These are phyloP conservation scores for Avena sativa DNA, from an alignment of 176 grass and related monocot species.

Conservation along the genomic window DNA sequence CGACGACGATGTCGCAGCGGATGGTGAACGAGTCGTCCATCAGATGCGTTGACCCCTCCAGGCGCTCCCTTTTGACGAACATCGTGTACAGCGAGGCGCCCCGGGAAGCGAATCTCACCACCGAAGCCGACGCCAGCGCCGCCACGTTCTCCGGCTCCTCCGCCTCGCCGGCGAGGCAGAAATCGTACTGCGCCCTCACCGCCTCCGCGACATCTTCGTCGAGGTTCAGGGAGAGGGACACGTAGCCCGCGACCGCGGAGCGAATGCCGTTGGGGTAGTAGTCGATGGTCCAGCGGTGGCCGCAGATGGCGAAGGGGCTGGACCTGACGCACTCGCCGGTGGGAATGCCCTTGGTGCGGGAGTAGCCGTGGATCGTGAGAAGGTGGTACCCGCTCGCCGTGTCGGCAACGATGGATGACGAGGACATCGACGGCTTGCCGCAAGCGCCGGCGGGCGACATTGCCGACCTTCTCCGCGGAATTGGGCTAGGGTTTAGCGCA, in stretches of 20 bases:
- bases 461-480: background rate
- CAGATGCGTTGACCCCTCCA: background rate
- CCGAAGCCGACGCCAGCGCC: background rate
- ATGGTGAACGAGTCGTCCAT: background rate
- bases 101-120: background rate
- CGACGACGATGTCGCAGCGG: constrained; percentile 8
- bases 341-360: constrained; percentile 11
- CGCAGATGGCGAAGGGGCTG: background rate
- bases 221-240: background rate
- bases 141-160: background rate
- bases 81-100: background rate
- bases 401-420: constrained; percentile 12
- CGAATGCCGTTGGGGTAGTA: background rate
- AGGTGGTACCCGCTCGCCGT: background rate
- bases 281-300: constrained; percentile 15
- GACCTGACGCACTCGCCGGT: constrained; percentile 12
- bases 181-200: constrained; percentile 10
- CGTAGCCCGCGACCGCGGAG: background rate
- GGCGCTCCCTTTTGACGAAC: background rate
- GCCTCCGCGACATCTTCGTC: background rate
- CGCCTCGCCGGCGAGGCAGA: background rate
- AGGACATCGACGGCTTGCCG: background rate
- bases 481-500: background rate
- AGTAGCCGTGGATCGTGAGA: background rate
- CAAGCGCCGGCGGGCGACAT: background rate